Conservation (phyloP, 2,329 filamentous ascomycete genomes). For the Grosmannia serpens region DNA sequence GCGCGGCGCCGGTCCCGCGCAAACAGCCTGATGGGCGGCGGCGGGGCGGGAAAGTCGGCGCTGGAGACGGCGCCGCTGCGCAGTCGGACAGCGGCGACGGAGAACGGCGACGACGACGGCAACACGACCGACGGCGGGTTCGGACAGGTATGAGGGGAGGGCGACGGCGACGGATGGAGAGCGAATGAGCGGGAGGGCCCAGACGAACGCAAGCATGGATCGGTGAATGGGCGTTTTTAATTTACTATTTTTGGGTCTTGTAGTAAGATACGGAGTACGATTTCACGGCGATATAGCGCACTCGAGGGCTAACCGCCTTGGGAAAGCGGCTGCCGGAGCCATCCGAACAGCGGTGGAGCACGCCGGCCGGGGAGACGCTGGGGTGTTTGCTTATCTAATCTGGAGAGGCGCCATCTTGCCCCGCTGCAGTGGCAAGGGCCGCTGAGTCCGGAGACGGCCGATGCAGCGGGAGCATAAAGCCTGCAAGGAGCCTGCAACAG, state of each 20-base stretch:
- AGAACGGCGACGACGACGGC: neutral
- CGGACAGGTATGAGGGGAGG: slow-evolving; percentile 5
- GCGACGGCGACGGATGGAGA: neutral
- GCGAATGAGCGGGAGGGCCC: neutral
- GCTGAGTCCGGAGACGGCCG: neutral
- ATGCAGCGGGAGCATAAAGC: neutral
- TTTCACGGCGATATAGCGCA: too few relatives aligned
- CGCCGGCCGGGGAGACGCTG: too few relatives aligned
- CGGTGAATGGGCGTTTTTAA: neutral
- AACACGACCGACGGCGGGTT: slow-evolving; percentile 3
- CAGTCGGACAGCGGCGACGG: neutral
- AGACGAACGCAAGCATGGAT: neutral
- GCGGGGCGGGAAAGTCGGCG: slow-evolving; percentile 12
- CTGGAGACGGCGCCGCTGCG: slow-evolving; percentile 23
- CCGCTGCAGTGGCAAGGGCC: neutral
- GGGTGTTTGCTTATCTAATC: too few relatives aligned
- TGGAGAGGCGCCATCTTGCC: too few relatives aligned
- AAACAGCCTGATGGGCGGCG: slow-evolving; percentile 39
- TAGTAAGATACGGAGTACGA: too few relatives aligned
- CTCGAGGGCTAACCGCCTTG: too few relatives aligned
- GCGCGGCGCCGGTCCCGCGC: slow-evolving; percentile 40
- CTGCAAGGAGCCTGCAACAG: too few relatives aligned
- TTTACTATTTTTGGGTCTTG: too few relatives aligned
- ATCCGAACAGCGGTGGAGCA: too few relatives aligned
- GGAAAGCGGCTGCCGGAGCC: too few relatives aligned